phyloP scores from a whole-genome alignment of 495 filamentous ascomycete species.

The Podospora sp. region DNA sequence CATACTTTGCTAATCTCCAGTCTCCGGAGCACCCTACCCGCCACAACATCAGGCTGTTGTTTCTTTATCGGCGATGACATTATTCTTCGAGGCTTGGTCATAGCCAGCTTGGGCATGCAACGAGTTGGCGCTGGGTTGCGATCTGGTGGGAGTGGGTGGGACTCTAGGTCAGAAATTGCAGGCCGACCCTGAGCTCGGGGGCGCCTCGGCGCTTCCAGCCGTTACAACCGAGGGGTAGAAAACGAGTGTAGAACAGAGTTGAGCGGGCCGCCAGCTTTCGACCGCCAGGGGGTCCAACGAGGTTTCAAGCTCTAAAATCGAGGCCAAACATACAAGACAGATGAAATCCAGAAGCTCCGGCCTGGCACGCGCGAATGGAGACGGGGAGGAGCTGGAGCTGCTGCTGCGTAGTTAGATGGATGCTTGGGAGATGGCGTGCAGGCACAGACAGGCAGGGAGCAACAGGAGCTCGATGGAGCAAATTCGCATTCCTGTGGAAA shows the following conservation, averaged over 20 bases:
- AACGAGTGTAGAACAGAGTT: neutral
- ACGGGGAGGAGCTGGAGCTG: neutral
- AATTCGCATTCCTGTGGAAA: slow-evolving; percentile 46
- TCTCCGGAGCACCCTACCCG: slow-evolving; percentile 68
- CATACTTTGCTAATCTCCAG: slow-evolving; percentile 83
- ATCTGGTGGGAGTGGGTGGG: slow-evolving; percentile 27
- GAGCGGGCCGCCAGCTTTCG: neutral
- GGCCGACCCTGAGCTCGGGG: slow-evolving; percentile 25
- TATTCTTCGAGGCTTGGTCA: slow-evolving; percentile 34
- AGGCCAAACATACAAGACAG: neutral
- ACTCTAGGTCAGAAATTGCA: slow-evolving; percentile 32
- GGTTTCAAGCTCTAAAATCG: neutral
- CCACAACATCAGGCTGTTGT: slow-evolving; percentile 66
- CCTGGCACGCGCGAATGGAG: slow-evolving; percentile 1
- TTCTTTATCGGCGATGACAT: slow-evolving; percentile 63
- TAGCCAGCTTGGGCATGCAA: slow-evolving; percentile 16
- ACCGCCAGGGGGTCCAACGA: neutral
- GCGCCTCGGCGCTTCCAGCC: slow-evolving; percentile 39
- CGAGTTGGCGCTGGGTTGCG: slow-evolving; percentile 24
- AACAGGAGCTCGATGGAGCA: slow-evolving; percentile 22
- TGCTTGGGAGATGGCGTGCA: neutral
- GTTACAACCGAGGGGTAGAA: slow-evolving; percentile 30
- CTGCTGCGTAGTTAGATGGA: neutral
- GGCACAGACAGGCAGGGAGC: slow-evolving; percentile 17
- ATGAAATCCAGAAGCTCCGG: neutral